phyloP scores from a whole-genome alignment of 2,329 filamentous ascomycete genomes.

The Hypoxylon sp. region DNA sequence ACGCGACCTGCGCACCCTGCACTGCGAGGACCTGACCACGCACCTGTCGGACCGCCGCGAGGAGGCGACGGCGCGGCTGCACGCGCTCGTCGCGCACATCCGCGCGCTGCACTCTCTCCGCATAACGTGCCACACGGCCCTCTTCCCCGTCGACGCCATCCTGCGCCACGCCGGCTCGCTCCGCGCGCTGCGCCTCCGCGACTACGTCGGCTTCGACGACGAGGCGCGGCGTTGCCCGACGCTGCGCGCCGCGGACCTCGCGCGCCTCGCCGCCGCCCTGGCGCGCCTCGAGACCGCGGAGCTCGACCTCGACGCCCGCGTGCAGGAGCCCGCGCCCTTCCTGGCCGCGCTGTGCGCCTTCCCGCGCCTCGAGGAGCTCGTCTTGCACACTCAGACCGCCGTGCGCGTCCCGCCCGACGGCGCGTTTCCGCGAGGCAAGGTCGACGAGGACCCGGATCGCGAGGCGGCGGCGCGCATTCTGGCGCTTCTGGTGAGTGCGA shows the following conservation, averaged over 20 bases:
- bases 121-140: conserved; percentile 52
- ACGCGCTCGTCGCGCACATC: conserved; percentile 51
- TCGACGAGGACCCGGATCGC: conserved; percentile 47
- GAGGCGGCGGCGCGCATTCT: conserved; percentile 49
- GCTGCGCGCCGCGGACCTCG: conserved; percentile 47
- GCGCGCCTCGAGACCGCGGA: conserved; percentile 52
- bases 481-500: conserved; percentile 44
- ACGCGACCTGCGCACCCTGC: conserved; percentile 48
- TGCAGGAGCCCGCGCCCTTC: conserved; percentile 49
- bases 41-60: conserved; percentile 49
- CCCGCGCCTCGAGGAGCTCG: conserved; percentile 50
- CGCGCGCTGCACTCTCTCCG: conserved; percentile 49
- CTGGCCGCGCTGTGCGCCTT: conserved; percentile 52
- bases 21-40: conserved; percentile 56
- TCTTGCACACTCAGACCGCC: conserved; percentile 55
- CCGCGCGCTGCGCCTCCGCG: conserved; percentile 51
- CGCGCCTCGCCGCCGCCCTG: conserved; percentile 46
- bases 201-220: conserved; percentile 56
- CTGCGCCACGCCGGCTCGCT: conserved; percentile 51
- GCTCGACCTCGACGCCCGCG: conserved; percentile 55
- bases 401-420: conserved; percentile 45
- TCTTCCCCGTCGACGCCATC: conserved; percentile 53
- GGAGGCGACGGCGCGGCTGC: conserved; percentile 52
- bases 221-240: conserved; percentile 54
- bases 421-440: conserved; percentile 18